Evolutionary conservation across 495 filamentous ascomycete genomes (phyloP).

Genomic region (Mytilinidion resinicola): DNA sequence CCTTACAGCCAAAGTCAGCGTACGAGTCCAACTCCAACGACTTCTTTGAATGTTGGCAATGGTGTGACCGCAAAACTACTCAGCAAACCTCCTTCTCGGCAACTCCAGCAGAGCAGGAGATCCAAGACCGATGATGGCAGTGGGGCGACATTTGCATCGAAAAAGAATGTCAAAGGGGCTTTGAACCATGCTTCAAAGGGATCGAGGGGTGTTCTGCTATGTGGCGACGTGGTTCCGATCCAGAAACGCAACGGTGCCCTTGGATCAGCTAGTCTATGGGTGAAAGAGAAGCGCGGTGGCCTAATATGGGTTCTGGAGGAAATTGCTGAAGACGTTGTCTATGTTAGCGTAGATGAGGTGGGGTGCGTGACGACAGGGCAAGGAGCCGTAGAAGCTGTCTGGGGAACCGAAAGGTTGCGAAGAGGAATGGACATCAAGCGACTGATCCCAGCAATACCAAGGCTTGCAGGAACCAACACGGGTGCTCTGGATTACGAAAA

Average conservation of each 20-base stretch:
- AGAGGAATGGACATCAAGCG: slow-evolving; percentile 64
- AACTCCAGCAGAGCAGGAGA: slow-evolving; percentile 46
- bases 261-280: slow-evolving; percentile 92
- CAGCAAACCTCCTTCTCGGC: slow-evolving; percentile 77
- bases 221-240: slow-evolving; percentile 95
- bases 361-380: slow-evolving; percentile 60
- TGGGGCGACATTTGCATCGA: slow-evolving; percentile 50
- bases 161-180: slow-evolving; percentile 39
- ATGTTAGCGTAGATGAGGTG: slow-evolving; percentile 63
- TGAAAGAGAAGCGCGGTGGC: slow-evolving; percentile 91
- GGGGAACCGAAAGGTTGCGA: slow-evolving; percentile 62
- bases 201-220: slow-evolving; percentile 85
- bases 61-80: slow-evolving; percentile 82
- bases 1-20: slow-evolving; percentile 42
- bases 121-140: slow-evolving; percentile 71
- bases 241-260: slow-evolving; percentile 87
- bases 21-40: slow-evolving; percentile 41
- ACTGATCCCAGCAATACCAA: slow-evolving; percentile 76
- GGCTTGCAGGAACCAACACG: slow-evolving; percentile 52
- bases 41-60: slow-evolving; percentile 56
- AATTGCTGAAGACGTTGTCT: slow-evolving; percentile 87
- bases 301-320: slow-evolving; percentile 98
- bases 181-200: slow-evolving; percentile 56
- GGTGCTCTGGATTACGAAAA: slow-evolving; percentile 66
- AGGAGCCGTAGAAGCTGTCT: slow-evolving; percentile 69